Base-by-base conservation (phyloP, 768 basidiomycete species). In the Kwoniella pini region DNA sequence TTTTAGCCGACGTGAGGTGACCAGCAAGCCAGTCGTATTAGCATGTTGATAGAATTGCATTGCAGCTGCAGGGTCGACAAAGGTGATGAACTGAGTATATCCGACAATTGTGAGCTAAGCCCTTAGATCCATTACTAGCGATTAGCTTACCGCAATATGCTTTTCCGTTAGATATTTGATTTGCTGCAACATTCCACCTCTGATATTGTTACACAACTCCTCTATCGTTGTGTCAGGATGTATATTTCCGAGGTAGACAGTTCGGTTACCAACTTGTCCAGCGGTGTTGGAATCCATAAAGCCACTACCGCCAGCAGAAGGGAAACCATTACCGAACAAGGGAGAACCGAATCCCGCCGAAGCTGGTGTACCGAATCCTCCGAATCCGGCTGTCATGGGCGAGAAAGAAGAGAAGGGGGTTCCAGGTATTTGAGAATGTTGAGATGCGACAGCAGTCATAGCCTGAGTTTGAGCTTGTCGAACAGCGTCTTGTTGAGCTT, bases 111-210 rank as follows among this genome's bases (percentile, higher is more conserved):
- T 49, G 1, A 54, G 45, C 24, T 10, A 30, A 10, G 27, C n/a
- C n/a, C n/a, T n/a, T n/a, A n/a, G n/a, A n/a, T n/a, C n/a, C n/a
- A n/a, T n/a, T n/a, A n/a, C n/a, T 7, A 36, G 24, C 22, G 24
- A 27, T n/a, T n/a, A 36, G 84, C 88, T 67, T 69, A 94, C 90
- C 69, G 92, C 92, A 74, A 96, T 96, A 75, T 95, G 92, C 82
- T 97, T 96, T 71, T 98, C 96, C 64, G 88, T 87, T 86, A 98
- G 89, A 78, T 93, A 95, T 64, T 91, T 82, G 72, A 99, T 87
- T 79, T 91, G 92, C 81, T 97, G 91, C 51, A 99, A 80, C 63
- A 96, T 90, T 46, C 96, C 96, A n/a, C 95, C 96, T 50, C 96
- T 85, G 63, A 99, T 88, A 28, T 91, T 87, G 70, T 98, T 98